These are phyloP conservation scores for Carex littledalei DNA, from an alignment of 176 grass and related monocot species.

Conservation along the genomic window DNA sequence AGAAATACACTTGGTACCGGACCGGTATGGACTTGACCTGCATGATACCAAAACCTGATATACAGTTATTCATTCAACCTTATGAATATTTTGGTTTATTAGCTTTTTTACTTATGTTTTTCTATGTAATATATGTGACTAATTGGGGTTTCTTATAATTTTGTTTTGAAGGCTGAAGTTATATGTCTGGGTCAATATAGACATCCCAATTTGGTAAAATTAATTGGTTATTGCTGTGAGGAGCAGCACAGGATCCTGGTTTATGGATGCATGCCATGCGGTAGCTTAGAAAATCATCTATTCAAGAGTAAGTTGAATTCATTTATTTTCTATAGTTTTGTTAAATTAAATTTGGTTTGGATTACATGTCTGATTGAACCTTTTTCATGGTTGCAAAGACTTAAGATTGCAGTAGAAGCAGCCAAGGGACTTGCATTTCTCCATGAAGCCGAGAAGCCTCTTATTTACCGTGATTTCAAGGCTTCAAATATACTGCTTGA, in stretches of 20 bases:
- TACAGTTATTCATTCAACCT: background rate
- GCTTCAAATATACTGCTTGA: constrained; percentile 94
- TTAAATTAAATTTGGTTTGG: background rate
- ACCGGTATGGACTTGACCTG: background rate
- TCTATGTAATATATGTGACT: background rate
- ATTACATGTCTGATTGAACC: constrained; percentile 39
- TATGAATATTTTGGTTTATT: background rate
- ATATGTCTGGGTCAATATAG: constrained; percentile 75
- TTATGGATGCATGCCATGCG: constrained; percentile 78
- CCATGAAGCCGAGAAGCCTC: constrained; percentile 62
- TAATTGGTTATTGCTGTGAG: constrained; percentile 79
- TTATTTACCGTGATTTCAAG: constrained; percentile 97
- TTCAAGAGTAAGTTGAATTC: constrained; percentile 54
- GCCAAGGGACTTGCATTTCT: constrained; percentile 88
- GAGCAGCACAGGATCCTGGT: constrained; percentile 89
- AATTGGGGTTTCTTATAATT: background rate
- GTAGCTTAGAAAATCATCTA: constrained; percentile 87
- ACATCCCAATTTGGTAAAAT: constrained; percentile 73
- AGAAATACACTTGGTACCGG: background rate
- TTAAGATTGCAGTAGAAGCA: constrained; percentile 82
- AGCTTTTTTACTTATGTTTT: background rate
- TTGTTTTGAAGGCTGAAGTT: constrained; percentile 56
- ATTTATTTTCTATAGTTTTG: background rate
- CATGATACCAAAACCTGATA: background rate
- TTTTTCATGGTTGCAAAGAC: constrained; percentile 77